Conservation (phyloP, 805 yeast genomes). For the Cyberlindnera galapagoensis region DNA sequence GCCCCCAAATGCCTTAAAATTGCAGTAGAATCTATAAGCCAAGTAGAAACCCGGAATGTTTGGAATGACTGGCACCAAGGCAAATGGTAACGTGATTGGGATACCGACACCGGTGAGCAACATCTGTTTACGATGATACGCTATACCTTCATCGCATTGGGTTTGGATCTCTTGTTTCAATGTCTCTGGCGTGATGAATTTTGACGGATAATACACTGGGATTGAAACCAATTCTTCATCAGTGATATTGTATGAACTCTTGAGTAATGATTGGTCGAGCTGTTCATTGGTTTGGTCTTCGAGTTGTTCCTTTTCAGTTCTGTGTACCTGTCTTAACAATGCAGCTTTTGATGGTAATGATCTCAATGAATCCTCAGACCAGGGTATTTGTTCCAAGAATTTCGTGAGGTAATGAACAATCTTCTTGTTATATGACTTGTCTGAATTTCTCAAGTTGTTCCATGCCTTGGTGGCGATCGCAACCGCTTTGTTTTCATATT, state of each 20-base stretch:
- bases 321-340: slow-evolving; percentile 35
- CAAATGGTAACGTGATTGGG: slow-evolving; percentile 77
- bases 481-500: slow-evolving; percentile 39
- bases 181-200: slow-evolving; percentile 24
- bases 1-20: slow-evolving; percentile 72
- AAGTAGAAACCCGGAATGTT: slow-evolving; percentile 89
- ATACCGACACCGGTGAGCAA: slow-evolving; percentile 48
- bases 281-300: slow-evolving; percentile 4
- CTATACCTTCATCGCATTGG: slow-evolving; percentile 38
- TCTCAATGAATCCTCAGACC: slow-evolving; percentile 70
- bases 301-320: slow-evolving; percentile 18
- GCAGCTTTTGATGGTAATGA: slow-evolving; percentile 67
- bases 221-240: slow-evolving; percentile 23
- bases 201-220: slow-evolving; percentile 47
- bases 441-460: slow-evolving; percentile 52
- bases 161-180: slow-evolving; percentile 33
- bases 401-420: slow-evolving; percentile 48
- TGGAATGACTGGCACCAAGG: slow-evolving; percentile 79
- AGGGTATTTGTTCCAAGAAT: slow-evolving; percentile 60
- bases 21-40: slow-evolving; percentile 76
- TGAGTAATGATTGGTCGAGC: slow-evolving; percentile 4
- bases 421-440: slow-evolving; percentile 46
- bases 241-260: slow-evolving; percentile 9
- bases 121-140: slow-evolving; percentile 52
- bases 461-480: slow-evolving; percentile 52